Conservation (phyloP, 805 yeast species). For the Zygoascus tannicola region DNA sequence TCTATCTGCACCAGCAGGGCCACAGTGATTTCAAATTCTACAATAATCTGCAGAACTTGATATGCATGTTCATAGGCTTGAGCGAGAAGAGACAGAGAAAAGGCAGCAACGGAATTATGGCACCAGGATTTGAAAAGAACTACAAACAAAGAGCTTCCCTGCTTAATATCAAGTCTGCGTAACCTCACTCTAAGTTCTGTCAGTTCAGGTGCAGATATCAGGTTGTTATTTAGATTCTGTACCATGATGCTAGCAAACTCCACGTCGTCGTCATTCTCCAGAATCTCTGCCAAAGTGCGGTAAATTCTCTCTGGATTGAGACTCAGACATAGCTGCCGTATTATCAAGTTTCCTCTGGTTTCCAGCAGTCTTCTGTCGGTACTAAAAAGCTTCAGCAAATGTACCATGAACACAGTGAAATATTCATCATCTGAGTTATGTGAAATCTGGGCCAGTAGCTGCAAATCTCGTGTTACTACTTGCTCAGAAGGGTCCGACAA, state of each 20-base stretch:
- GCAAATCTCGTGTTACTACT: slow-evolving; percentile 65
- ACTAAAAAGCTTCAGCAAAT: slow-evolving; percentile 59
- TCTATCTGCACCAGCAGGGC: slow-evolving; percentile 80
- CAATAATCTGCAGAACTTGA: slow-evolving; percentile 68
- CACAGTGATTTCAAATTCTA: slow-evolving; percentile 72
- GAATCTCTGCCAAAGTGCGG: slow-evolving; percentile 65
- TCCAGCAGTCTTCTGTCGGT: slow-evolving; percentile 59
- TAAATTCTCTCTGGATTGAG: slow-evolving; percentile 77
- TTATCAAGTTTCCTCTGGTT: slow-evolving; percentile 69
- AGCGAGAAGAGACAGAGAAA: slow-evolving; percentile 75
- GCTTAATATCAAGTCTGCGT: slow-evolving; percentile 48
- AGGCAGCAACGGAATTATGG: slow-evolving; percentile 77
- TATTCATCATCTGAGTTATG: slow-evolving; percentile 63
- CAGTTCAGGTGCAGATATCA: slow-evolving; percentile 80
- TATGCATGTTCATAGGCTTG: slow-evolving; percentile 85
- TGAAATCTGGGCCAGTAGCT: slow-evolving; percentile 64
- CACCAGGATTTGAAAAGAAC: slow-evolving; percentile 85
- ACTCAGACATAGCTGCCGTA: slow-evolving; percentile 73
- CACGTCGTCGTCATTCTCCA: slow-evolving; percentile 50
- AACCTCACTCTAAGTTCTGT: slow-evolving; percentile 58
- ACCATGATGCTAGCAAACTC: slow-evolving; percentile 72
- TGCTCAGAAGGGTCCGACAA: slow-evolving; percentile 64
- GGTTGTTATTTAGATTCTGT: slow-evolving; percentile 76
- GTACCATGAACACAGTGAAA: slow-evolving; percentile 65
- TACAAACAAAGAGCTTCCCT: slow-evolving; percentile 63